Evolutionary conservation across 495 filamentous ascomycete species (phyloP).

Genomic region (Penicillium bovifimosum): DNA sequence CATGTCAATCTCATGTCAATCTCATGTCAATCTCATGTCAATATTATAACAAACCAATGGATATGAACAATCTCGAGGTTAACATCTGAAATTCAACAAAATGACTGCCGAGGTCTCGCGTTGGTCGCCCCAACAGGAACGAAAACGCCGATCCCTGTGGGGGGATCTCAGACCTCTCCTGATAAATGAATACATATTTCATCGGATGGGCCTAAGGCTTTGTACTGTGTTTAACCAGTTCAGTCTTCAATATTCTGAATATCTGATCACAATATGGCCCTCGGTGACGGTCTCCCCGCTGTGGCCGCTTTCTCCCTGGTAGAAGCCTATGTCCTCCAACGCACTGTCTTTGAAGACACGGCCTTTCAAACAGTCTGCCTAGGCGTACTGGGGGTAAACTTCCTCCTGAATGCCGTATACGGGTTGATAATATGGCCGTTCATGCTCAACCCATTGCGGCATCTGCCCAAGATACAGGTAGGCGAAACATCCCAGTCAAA

Average conservation of each 20-base stretch:
- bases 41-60: too few relatives aligned
- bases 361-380: conserved; percentile 21
- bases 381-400: conserved; percentile 21
- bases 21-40: too few relatives aligned
- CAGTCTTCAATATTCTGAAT: too few relatives aligned
- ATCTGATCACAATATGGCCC: neutral
- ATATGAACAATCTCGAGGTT: too few relatives aligned
- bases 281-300: conserved; percentile 9
- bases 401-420: conserved; percentile 37
- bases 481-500: conserved; percentile 18
- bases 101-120: conserved; percentile 6
- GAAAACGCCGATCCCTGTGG: conserved; percentile 1
- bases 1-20: too few relatives aligned
- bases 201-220: neutral
- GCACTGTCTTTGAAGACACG: conserved; percentile 22
- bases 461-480: conserved; percentile 56
- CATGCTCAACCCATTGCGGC: conserved; percentile 63
- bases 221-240: neutral
- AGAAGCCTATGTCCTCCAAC: conserved; percentile 31
- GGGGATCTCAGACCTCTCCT: neutral
- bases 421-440: conserved; percentile 61
- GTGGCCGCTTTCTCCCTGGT: conserved; percentile 22
- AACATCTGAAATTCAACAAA: neutral
- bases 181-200: neutral
- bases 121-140: conserved; percentile 1